Base-by-base conservation (phyloP, 176 grass and related monocot genomes). In the Pharus latifolius region DNA sequence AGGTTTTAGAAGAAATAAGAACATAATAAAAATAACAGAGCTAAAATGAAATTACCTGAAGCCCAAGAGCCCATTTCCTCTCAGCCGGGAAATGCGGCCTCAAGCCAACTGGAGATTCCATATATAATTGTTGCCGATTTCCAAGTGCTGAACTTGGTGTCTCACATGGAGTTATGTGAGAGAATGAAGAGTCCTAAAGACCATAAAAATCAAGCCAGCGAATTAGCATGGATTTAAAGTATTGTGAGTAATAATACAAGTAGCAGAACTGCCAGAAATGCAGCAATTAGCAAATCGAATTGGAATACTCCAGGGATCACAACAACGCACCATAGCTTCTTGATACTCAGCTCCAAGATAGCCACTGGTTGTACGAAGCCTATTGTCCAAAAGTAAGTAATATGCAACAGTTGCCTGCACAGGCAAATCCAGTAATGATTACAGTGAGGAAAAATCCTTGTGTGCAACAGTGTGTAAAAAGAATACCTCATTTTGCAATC, bases 51-150 rank as follows among this genome's bases (percentile, higher is more conserved):
- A 51, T 73, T 78, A 96, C 92, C 92, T 88, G 85, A 77, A 96
- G 88, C 34, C 92, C 85, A 63, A 96, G 88, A 78, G 85, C 82
- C 92, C 92, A 96, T 84, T 91, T 91, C 70, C 85, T 88, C 57
- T 88, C 88, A 17, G 70, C 70, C 63, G 91, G 75, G 70, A 88
- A 82, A 71, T 91, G 87, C 15, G 65, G 67, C 69, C 81, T 79
- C 60, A 83, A 73, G 15, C 74, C 81, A 77, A 77, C 41, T 23
- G 82, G 84, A 56, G 91, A 69, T 49, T 96, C 91, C 84, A 88
- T 76, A 67, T 79, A 96, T 81, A 82, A 33, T 18, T 85, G 69
- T 34, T 78, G 69, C 38, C 67, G 45, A 78, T 76, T 75, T 19
- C 83, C 67, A 40, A 77, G 71, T 56, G 68, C 72, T 45, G 84